Percentiles rank a stretch among this genome's conserved stretches.
Evolutionary conservation across 2,329 filamentous ascomycete species (phyloP).

Genomic region (Bipolaris victoriae): DNA sequence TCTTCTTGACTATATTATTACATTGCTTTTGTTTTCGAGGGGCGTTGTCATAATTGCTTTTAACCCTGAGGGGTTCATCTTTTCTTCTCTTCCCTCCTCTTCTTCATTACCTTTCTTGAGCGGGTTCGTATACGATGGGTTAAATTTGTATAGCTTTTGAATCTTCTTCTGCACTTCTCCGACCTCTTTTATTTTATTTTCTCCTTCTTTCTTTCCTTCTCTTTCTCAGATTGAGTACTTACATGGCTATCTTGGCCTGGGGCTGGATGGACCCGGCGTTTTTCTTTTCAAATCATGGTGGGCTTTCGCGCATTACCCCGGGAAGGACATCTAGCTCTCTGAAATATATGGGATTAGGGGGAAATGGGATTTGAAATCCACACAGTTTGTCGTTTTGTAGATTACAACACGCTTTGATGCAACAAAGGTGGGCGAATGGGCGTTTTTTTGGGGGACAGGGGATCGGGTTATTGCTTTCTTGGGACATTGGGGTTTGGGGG

Average conservation of each 20-base stretch:
- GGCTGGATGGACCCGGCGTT: conserved; percentile 16
- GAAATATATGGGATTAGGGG: not conserved
- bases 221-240: conserved; percentile 12
- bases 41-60: conserved; percentile 4
- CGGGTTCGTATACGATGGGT: not conserved
- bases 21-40: not conserved
- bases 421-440: not conserved
- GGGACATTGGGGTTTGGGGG: no score
- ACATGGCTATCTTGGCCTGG: conserved; percentile 6
- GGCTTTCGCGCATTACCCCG: not conserved
- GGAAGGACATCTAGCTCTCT: conserved; percentile 16
- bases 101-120: conserved; percentile 3
- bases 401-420: not conserved
- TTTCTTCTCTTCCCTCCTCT: not conserved
- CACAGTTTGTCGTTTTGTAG: not conserved
- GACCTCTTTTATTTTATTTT: not conserved
- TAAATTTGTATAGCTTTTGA: not conserved
- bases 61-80: not conserved
- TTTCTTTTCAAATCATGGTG: not conserved
- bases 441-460: not conserved
- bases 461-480: no score
- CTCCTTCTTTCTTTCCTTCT: not conserved
- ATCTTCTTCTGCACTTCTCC: not conserved
- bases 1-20: conserved; percentile 8
- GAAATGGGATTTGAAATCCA: not conserved